Conservation (phyloP, 192 early-diverging fungal species). For the Coemansia sp. region DNA sequence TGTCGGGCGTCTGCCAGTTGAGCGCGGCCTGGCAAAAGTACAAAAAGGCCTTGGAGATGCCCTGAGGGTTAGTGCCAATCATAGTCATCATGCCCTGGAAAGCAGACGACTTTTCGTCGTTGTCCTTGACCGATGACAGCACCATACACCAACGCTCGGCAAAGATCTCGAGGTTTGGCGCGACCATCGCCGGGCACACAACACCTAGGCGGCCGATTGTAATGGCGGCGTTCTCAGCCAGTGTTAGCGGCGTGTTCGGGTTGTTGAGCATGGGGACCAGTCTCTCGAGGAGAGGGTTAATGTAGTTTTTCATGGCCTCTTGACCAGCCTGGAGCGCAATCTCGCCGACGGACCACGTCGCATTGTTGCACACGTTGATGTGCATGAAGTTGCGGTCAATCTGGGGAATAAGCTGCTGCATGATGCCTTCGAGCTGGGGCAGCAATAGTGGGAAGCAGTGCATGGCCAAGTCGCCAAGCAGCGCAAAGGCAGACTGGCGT, state of each 20-base stretch:
- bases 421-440: constrained; percentile 76
- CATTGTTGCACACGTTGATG: constrained; percentile 95
- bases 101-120: constrained; percentile 95
- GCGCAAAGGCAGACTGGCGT: constrained; percentile 91
- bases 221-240: constrained; percentile 95
- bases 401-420: constrained; percentile 76
- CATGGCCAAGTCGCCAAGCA: constrained; percentile 96
- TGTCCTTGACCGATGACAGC: constrained; percentile 82
- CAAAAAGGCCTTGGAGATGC: constrained; percentile 66
- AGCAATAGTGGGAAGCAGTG: constrained; percentile 78
- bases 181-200: constrained; percentile 77
- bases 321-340: constrained; percentile 81
- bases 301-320: constrained; percentile 75
- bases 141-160: constrained; percentile 79
- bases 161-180: constrained; percentile 83
- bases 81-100: constrained; percentile 93
- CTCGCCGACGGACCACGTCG: constrained; percentile 97
- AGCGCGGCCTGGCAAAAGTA: constrained; percentile 80
- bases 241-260: constrained; percentile 64
- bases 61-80: constrained; percentile 88
- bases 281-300: constrained; percentile 76
- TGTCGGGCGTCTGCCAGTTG: constrained; percentile 67
- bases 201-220: constrained; percentile 95
- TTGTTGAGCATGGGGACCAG: constrained; percentile 79
- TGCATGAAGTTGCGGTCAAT: constrained; percentile 58